Conservation (phyloP, 2,329 filamentous ascomycete genomes). For the Stemphylium vesicarium region DNA sequence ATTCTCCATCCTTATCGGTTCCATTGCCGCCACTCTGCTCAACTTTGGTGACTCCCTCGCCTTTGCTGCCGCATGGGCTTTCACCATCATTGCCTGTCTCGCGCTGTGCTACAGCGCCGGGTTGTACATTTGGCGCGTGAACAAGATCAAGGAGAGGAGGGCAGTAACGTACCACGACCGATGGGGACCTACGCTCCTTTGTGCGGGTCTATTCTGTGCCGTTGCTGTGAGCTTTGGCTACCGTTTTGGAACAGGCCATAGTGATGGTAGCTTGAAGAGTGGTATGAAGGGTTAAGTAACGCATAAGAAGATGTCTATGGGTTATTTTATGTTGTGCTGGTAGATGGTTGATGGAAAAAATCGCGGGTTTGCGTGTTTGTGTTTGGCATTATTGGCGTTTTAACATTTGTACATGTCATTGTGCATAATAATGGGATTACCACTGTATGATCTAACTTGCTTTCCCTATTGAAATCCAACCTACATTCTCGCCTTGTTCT, state of each 20-base stretch:
- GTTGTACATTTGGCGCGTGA: constrained; percentile 87
- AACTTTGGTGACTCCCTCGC: constrained; percentile 49
- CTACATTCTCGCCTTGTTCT: no score
- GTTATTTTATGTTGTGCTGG: no score
- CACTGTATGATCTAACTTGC: no score
- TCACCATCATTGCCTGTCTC: constrained; percentile 79
- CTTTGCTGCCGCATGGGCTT: constrained; percentile 66
- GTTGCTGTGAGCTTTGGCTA: constrained; percentile 81
- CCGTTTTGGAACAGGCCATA: constrained; percentile 65
- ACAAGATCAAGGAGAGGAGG: constrained; percentile 79
- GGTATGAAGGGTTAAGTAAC: constrained; percentile 7
- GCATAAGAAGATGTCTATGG: no score
- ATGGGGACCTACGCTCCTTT: constrained; percentile 81
- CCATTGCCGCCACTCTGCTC: constrained; percentile 50
- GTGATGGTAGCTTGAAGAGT: constrained; percentile 52
- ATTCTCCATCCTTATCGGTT: constrained; percentile 90
- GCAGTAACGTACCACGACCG: constrained; percentile 93
- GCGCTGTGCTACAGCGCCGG: constrained; percentile 82
- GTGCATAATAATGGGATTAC: no score
- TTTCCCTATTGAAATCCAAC: no score
- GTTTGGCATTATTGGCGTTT: no score
- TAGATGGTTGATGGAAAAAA: background rate
- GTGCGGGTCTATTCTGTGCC: constrained; percentile 73
- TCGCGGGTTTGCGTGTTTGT: no score
- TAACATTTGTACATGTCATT: no score